These are phyloP conservation scores for Primulina tabacum DNA, from an alignment of 257 asterid species.

Conservation along the genomic window DNA sequence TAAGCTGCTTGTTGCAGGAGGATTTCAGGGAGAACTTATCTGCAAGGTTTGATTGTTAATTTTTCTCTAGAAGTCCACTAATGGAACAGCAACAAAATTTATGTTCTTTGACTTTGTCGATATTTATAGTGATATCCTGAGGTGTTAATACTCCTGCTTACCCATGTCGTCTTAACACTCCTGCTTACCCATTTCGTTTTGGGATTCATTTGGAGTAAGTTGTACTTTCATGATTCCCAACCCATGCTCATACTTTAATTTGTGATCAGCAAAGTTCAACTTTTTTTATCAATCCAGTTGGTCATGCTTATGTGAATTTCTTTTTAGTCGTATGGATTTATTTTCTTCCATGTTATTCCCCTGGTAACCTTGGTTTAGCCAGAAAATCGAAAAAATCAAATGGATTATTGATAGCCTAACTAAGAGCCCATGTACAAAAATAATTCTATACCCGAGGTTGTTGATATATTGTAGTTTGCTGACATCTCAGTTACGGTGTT, in stretches of 20 bases:
- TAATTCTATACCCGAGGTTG: slow-evolving; percentile 1
- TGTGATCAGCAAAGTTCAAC: background rate
- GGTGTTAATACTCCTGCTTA: slow-evolving; percentile 14
- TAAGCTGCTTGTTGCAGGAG: slow-evolving; percentile 90
- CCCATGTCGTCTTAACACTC: background rate
- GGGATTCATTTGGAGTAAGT: background rate
- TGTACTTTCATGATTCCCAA: slow-evolving; percentile 16
- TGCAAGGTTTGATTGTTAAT: slow-evolving; percentile 59
- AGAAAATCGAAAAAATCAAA: too few relatives aligned
- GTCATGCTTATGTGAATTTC: background rate
- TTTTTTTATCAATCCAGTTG: background rate
- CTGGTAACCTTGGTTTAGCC: slow-evolving; percentile 10
- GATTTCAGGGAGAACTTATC: slow-evolving; percentile 92
- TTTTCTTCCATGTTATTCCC: background rate
- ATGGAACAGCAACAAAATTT: background rate
- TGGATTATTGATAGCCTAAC: background rate
- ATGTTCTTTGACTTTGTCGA: slow-evolving; percentile 6
- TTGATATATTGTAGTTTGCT: background rate
- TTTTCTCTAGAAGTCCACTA: background rate
- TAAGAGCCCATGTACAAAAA: background rate
- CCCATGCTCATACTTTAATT: background rate
- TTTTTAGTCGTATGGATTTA: slow-evolving; percentile 11
- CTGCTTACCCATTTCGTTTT: too few relatives aligned
- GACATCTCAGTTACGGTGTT: too few relatives aligned
- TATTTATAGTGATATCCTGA: background rate